Base-by-base conservation (phyloP, 176 grass and related monocot species). In the Triticum monococcum region DNA sequence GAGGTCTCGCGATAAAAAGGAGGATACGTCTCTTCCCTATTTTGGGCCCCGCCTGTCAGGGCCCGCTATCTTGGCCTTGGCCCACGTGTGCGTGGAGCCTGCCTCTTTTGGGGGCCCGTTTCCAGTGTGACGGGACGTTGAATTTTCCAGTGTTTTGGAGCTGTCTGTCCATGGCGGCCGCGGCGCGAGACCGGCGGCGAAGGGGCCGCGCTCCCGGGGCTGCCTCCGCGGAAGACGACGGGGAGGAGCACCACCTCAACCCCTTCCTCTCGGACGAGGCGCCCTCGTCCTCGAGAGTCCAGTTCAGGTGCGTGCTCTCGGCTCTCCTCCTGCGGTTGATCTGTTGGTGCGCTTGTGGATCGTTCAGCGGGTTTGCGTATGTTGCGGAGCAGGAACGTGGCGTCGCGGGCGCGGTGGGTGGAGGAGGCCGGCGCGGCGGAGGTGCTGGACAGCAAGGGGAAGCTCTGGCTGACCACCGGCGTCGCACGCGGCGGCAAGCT, bases 391-490 rank as follows among this genome's bases (percentile, higher is more conserved):
- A 98, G 97, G 86, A 92, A 86, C 7, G 87, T 87, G 87, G 59
- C 77, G 11, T 96, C 97, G 8, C 84, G 77, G 13, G 94, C 90
- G 67, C 83, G 60, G 75, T 98, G 97, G 94, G n/a, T 92, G 43
- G 92, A 98, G 54, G 87, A 85, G 11, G 78, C 85, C 33, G 89
- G 92, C 17, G 91, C 87, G 63, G 97, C 81, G 2, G 90, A 96
- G 86, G 90, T 96, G 43, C 62, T 90, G 59, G 97, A 96, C 41
- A 91, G 81, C 63, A 96, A 91, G 50, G 93, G 94, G 32, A 98
- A 95, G 61, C 72, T 92, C 63, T 98, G 97, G 97, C 63, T 88
- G 75, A 96, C 88, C 75, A 94, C 94, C 2, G 90, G 94, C 31
- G 70, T 96, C 24, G 78, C 78, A 7, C 62, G 92, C 36, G 83